Evolutionary conservation across 106 monocot genomes (phyloP).

Genomic region (Posidonia australis): DNA sequence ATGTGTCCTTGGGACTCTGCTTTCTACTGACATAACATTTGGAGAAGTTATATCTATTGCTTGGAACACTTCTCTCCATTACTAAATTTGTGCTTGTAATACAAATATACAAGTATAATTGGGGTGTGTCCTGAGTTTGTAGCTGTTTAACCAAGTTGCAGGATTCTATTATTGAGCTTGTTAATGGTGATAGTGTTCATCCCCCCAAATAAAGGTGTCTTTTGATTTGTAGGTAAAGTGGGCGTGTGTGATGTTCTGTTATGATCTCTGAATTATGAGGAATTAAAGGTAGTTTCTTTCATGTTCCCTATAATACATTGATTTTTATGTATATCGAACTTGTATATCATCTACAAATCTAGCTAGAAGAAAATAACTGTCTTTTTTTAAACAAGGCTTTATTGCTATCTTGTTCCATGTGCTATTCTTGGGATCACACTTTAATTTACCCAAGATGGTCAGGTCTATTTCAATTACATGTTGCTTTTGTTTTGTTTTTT

Average conservation of each 20-base stretch:
- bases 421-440: too few species aligned
- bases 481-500: too few species aligned
- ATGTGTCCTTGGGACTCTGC: too few species aligned
- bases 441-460: too few species aligned
- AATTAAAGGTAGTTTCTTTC: conserved; percentile 77
- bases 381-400: background rate
- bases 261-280: conserved; percentile 97
- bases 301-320: conserved; percentile 22
- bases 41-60: background rate
- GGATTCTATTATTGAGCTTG: conserved; percentile 64
- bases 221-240: conserved; percentile 98
- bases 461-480: too few species aligned
- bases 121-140: conserved; percentile 23
- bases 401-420: background rate
- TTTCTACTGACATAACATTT: background rate
- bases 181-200: conserved; percentile 75
- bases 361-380: background rate
- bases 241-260: conserved; percentile 79
- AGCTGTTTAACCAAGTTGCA: conserved; percentile 33
- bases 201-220: conserved; percentile 89
- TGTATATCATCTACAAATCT: conserved; percentile 1
- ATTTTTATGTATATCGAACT: background rate
- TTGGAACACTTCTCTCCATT: background rate
- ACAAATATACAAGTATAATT: background rate
- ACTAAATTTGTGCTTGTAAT: background rate